These are phyloP conservation scores for Fragilariopsis cylindrus DNA, from an alignment of 108 stramenopile genomes.

Conservation along the genomic window DNA sequence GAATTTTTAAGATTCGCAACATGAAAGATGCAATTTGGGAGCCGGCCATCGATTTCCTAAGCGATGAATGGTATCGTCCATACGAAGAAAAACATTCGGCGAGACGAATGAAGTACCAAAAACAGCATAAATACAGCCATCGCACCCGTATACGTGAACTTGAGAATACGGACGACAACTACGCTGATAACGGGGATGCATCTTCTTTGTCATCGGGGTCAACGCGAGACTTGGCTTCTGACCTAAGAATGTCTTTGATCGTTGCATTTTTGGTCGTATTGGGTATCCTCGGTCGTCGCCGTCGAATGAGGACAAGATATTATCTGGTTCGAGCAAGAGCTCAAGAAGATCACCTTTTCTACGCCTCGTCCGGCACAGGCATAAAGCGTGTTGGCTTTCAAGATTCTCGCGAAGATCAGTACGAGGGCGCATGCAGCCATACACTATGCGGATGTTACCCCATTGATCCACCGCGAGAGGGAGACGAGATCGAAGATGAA, in stretches of 20 bases:
- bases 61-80: conserved; percentile 48
- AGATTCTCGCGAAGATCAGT: conserved; percentile 74
- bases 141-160: not conserved
- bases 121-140: conserved; percentile 11
- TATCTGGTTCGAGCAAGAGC: conserved; percentile 69
- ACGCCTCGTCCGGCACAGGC: conserved; percentile 61
- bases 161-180: conserved; percentile 23
- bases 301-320: conserved; percentile 81
- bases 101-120: not conserved
- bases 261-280: conserved; percentile 69
- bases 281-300: conserved; percentile 75
- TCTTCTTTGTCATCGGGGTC: conserved; percentile 5
- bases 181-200: conserved; percentile 3
- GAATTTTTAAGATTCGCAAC: conserved; percentile 80
- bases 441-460: conserved; percentile 88
- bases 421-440: conserved; percentile 87
- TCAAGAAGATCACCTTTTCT: conserved; percentile 85
- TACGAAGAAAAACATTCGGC: not conserved
- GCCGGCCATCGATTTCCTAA: conserved; percentile 51
- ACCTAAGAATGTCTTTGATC: conserved; percentile 53
- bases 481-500: conserved; percentile 63
- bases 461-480: conserved; percentile 62
- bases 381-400: conserved; percentile 50
- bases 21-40: conserved; percentile 63
- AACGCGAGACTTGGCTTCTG: conserved; percentile 37